Base-by-base conservation (phyloP, 805 yeast species). In the Peterozyma xylosa region DNA sequence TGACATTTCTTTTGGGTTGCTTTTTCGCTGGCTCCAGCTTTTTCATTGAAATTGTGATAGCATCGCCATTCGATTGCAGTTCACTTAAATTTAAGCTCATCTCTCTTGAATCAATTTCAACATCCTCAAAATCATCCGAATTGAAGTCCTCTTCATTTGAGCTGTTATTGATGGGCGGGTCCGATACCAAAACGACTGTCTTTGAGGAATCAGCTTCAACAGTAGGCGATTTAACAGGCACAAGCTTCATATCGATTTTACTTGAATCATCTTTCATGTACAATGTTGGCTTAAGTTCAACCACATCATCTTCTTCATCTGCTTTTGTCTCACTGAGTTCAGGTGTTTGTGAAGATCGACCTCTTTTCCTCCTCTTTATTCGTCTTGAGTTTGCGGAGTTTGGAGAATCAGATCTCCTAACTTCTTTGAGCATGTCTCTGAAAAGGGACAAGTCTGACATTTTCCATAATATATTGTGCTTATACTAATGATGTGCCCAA, bases 121-220 rank as follows among this genome's bases (percentile, higher is more conserved):
- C 68, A 42, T 64, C 69, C 38, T 69, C 72, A 42, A 64, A 67
- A 14, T 66, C 71, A 16, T 68, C 71, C 11, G 68, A 64, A 34
- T 57, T 62, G 33, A 62, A 56, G 1, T 59, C 67, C 10, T 61
- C 67, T n/a, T 55, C 60, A 21, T 7, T 21, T 21, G 27, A 21
- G 7, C 7, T 21, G 27, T 21, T 21, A 21, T 7, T 7, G 27
- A 6, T 9, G 5, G 17, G n/a, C 9, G 13, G n/a, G 7, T 36
- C n/a, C 4, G n/a, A 14, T 16, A 14, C 17, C 38, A 13, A 36
- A 36, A 5, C 38, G 13, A 18, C 6, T 9, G 38, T 14, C 27
- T 4, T 21, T 21, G 7, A 21, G 7, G 27, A 21, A 21, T 21
- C 27, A 4, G 27, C 27, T 5, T 21, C 27, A 21, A 21, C 27